These are phyloP conservation scores for Coprinopsis strossmayeri DNA, from an alignment of 768 basidiomycete genomes.

Conservation along the genomic window DNA sequence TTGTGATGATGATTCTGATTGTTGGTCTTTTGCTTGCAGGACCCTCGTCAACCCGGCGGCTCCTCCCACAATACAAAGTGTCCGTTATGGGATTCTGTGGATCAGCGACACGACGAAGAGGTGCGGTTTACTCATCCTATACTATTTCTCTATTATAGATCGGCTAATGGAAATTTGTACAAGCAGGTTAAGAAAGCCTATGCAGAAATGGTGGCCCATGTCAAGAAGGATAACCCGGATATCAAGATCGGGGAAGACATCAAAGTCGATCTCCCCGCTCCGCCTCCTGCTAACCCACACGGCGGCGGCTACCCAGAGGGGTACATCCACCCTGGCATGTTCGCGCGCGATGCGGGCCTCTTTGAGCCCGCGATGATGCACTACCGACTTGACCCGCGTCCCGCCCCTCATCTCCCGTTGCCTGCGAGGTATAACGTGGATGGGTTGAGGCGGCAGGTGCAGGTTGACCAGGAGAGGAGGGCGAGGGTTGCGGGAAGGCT, in stretches of 20 bases:
- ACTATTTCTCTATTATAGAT: slow-evolving; percentile 1
- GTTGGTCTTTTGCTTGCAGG: slow-evolving; percentile 4
- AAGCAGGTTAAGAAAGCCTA: slow-evolving; percentile 62
- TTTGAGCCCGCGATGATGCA: neutral
- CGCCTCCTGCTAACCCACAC: neutral
- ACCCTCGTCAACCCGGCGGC: slow-evolving; percentile 13
- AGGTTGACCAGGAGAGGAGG: too few species aligned
- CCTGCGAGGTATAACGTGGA: too few species aligned
- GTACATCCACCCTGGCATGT: neutral
- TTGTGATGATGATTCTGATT: neutral
- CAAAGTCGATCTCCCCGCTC: slow-evolving; percentile 54
- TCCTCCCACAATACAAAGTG: slow-evolving; percentile 32
- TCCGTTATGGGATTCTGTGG: slow-evolving; percentile 60
- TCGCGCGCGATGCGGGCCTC: neutral
- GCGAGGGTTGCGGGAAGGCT: too few species aligned
- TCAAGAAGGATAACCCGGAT: slow-evolving; percentile 56
- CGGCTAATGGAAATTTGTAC: neutral
- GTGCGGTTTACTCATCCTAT: slow-evolving; percentile 24
- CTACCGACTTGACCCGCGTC: too few species aligned
- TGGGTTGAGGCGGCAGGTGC: too few species aligned
- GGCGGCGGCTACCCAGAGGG: neutral
- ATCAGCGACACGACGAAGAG: slow-evolving; percentile 60
- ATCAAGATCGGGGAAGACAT: slow-evolving; percentile 46
- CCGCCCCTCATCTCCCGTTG: too few species aligned
- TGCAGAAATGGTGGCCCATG: slow-evolving; percentile 57